phyloP scores from a whole-genome alignment of 805 yeast genomes.

The Priceomyces castillae region DNA sequence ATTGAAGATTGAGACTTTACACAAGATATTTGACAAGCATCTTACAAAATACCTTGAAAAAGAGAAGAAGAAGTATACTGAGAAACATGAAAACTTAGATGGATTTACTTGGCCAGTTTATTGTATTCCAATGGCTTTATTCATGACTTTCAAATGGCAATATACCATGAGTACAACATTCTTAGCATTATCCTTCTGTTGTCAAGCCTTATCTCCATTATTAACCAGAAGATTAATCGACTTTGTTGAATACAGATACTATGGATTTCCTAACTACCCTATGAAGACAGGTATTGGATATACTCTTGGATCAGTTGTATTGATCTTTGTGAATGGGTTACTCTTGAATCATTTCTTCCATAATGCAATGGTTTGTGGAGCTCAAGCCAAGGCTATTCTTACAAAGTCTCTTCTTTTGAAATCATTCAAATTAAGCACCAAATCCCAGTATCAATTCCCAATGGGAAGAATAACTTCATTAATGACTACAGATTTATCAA shows the following conservation, averaged over 20 bases:
- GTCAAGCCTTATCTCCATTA: constrained; percentile 61
- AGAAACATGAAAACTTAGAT: constrained; percentile 14
- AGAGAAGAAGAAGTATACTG: constrained; percentile 18
- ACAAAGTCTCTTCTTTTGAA: constrained; percentile 39
- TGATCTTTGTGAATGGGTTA: constrained; percentile 48
- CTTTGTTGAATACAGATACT: constrained; percentile 54
- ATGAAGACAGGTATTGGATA: constrained; percentile 70
- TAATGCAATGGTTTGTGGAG: constrained; percentile 43
- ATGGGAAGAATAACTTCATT: constrained; percentile 40
- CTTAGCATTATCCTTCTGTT: constrained; percentile 46
- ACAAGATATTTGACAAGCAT: constrained; percentile 23
- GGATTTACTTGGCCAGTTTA: constrained; percentile 40
- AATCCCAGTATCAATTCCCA: constrained; percentile 33
- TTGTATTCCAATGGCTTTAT: constrained; percentile 44
- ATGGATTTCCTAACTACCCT: constrained; percentile 35
- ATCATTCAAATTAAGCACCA: constrained; percentile 35
- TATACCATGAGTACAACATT: constrained; percentile 40
- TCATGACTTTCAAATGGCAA: constrained; percentile 47
- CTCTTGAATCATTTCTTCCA: constrained; percentile 42
- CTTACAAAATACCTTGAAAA: constrained; percentile 21
- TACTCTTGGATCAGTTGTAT: constrained; percentile 62
- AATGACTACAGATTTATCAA: constrained; percentile 42
- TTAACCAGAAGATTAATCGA: constrained; percentile 61
- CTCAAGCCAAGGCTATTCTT: constrained; percentile 37
- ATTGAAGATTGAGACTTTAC: constrained; percentile 36